Base-by-base conservation (phyloP, 495 filamentous ascomycete species). In the Penicillium mononematosum region DNA sequence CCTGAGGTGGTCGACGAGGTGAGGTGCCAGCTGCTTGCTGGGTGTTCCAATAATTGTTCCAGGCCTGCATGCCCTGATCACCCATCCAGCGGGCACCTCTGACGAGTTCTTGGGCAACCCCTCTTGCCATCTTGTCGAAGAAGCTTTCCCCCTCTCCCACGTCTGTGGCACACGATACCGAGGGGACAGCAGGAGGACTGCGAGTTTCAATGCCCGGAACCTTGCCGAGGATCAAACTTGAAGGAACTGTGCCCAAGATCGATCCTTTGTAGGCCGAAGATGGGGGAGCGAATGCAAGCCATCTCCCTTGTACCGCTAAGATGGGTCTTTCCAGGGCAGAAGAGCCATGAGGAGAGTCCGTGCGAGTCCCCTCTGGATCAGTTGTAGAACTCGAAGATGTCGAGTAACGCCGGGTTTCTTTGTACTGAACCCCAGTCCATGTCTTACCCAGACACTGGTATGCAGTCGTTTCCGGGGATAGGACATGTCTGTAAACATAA, bases 21-120 rank as follows among this genome's bases (percentile, higher is more conserved):
- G 59, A 59, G 16, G 61, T 53, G 19, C 61, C 70, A 20, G 67
- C 63, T 14, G 65, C n/a, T 58, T 83, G 78, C 47, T 77, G 77
- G 58, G 85, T 87, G 54, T 88, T 89, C 88, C 90, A 94, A 70
- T 98, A 97, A 62, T 79, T 90, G 61, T 91, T 92, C 84, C 91
- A 95, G 0, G 87, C 87, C 62, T 95, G 91, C 59, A 87, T 79
- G 5, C 92, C 88, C 59, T 95, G 89, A 61, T 89, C 91, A 7
- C 88, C 88, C 67, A 94, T 85, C 87, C 89, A 96, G 58, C 85
- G 88, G 19, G 91, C 91, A 24, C 90, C 88, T 62, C 88, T 88
- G 50, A 98, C 88, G n/a, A 96, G 74, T 64, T 94, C 91, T 66
- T 97, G 93, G 0, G 94, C 88, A 2, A 91, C 89, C 65, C 92